Evolutionary conservation across 345 rosid genomes (phyloP).

Genomic region (Corchorus capsularis): DNA sequence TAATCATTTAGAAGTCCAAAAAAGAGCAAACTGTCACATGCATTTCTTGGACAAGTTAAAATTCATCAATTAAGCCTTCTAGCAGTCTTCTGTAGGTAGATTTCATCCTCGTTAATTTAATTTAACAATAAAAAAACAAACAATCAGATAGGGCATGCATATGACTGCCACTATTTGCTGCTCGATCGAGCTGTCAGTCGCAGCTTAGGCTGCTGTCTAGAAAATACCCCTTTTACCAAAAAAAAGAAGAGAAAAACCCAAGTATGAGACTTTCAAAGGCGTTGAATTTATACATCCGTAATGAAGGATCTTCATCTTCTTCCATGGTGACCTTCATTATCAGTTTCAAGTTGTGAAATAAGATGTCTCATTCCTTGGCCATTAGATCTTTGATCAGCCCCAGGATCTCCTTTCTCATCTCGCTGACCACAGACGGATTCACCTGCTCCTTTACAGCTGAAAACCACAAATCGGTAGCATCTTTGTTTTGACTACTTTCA

Average conservation of each 20-base stretch:
- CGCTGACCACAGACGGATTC: conserved; percentile 46
- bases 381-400: conserved; percentile 53
- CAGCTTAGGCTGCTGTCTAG: background rate
- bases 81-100: too few species aligned
- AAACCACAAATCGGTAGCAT: conserved; percentile 55
- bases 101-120: too few species aligned
- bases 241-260: too few species aligned
- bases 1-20: too few species aligned
- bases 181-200: background rate
- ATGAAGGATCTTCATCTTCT: background rate
- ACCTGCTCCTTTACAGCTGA: conserved; percentile 58
- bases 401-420: conserved; percentile 58
- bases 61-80: too few species aligned
- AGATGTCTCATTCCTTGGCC: conserved; percentile 31
- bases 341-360: background rate
- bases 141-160: background rate
- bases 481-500: conserved; percentile 29
- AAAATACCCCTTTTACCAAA: background rate
- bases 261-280: background rate
- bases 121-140: too few species aligned
- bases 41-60: too few species aligned
- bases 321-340: background rate
- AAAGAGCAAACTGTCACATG: too few species aligned
- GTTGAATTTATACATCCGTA: background rate
- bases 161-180: background rate